Conservation (phyloP, 768 basidiomycete genomes). For the Boletus rubroflammeus region DNA sequence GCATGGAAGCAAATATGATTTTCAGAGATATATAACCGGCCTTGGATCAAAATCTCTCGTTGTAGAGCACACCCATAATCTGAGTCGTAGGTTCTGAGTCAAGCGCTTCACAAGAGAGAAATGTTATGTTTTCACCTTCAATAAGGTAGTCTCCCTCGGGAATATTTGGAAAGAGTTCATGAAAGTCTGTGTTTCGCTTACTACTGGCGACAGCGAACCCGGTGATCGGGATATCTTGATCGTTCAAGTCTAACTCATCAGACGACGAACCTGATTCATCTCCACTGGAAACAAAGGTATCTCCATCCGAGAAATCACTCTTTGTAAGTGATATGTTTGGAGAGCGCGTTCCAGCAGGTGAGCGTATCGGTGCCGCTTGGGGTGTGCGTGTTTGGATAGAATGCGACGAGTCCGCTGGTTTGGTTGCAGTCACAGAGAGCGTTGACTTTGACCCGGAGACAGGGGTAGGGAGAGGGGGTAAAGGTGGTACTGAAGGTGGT, state of each 20-base stretch:
- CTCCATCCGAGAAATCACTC: constrained; percentile 31
- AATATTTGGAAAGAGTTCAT: constrained; percentile 83
- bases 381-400: constrained; percentile 1
- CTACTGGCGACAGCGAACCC: constrained; percentile 97
- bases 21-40: constrained; percentile 93
- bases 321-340: constrained; percentile 18
- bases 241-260: constrained; percentile 34
- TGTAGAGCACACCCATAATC: constrained; percentile 98
- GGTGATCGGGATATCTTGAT: constrained; percentile 83
- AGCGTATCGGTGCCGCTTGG: constrained; percentile 3
- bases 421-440: constrained; percentile 14
- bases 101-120: background rate
- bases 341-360: constrained; percentile 12
- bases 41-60: constrained; percentile 95
- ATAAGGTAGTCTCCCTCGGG: constrained; percentile 97
- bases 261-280: constrained; percentile 32
- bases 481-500: constrained; percentile 41
- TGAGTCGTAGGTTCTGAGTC: constrained; percentile 30
- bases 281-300: constrained; percentile 22
- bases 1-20: constrained; percentile 99
- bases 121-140: constrained; percentile 65
- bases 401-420: constrained; percentile 1
- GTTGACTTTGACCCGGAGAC: constrained; percentile 17
- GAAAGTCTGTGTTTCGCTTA: constrained; percentile 93
- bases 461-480: constrained; percentile 19